Evolutionary conservation across 768 basidiomycete genomes (phyloP).

Genomic region (Nidularia sp.): DNA sequence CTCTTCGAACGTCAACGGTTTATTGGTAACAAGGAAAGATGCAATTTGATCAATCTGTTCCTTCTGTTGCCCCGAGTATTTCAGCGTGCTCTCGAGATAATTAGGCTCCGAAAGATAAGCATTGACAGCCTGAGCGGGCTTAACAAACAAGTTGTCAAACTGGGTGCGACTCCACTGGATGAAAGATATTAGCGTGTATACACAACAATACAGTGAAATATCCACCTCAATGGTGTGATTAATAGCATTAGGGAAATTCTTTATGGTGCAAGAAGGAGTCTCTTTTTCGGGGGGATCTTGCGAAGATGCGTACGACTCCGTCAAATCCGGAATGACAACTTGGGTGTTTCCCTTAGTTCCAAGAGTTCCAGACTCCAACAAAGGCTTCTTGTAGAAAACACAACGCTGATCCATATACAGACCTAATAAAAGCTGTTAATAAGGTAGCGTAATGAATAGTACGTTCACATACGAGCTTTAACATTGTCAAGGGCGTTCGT

Average conservation of each 20-base stretch:
- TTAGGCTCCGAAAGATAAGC: constrained; percentile 96
- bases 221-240: constrained; percentile 94
- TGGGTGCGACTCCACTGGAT: constrained; percentile 87
- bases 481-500: constrained; percentile 98
- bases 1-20: constrained; percentile 94
- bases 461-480: constrained; percentile 71
- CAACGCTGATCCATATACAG: constrained; percentile 99
- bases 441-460: neutral
- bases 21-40: constrained; percentile 85
- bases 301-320: constrained; percentile 95
- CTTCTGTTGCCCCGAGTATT: constrained; percentile 87
- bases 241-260: constrained; percentile 98
- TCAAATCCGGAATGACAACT: constrained; percentile 89
- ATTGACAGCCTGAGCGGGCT: constrained; percentile 91
- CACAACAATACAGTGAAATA: too few relatives aligned
- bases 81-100: constrained; percentile 86
- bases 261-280: constrained; percentile 94
- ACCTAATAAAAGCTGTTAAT: constrained; percentile 36
- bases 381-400: constrained; percentile 92
- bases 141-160: constrained; percentile 91
- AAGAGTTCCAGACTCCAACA: constrained; percentile 95
- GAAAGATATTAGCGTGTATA: neutral
- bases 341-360: constrained; percentile 98
- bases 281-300: constrained; percentile 99
- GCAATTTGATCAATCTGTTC: constrained; percentile 87